Conservation (phyloP, 176 grass and related monocot genomes). For the Pharus latifolius region DNA sequence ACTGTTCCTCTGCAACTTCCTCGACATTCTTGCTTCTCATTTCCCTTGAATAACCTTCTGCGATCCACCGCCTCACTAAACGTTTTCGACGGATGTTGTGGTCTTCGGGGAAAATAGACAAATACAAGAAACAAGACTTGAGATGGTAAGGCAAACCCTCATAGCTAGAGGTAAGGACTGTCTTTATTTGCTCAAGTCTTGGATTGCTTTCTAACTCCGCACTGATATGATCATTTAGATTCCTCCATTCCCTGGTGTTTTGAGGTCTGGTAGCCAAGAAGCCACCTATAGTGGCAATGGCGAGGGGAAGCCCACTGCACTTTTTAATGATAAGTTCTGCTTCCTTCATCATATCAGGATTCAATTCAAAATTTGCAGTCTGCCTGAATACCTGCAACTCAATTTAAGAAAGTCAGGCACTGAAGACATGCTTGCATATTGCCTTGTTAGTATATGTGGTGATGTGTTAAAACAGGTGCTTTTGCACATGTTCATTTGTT, state of each 20-base stretch:
- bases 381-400: not conserved
- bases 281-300: conserved; percentile 22
- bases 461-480: no score
- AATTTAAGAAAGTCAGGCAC: not conserved
- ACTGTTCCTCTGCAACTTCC: not conserved
- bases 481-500: no score
- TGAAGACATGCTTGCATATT: no score
- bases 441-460: no score
- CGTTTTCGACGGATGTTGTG: not conserved
- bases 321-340: not conserved
- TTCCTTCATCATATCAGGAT: not conserved
- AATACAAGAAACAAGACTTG: conserved; percentile 29
- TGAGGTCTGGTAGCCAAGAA: not conserved
- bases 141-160: conserved; percentile 27
- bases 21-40: not conserved
- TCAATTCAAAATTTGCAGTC: not conserved
- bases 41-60: conserved; percentile 15
- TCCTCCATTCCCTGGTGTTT: not conserved
- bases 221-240: conserved; percentile 6
- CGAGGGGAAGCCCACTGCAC: conserved; percentile 22
- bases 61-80: conserved; percentile 9
- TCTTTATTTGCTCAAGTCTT: not conserved
- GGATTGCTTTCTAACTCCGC: conserved; percentile 6
- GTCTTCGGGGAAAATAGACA: conserved; percentile 19
- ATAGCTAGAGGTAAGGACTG: conserved; percentile 1